A percentile compares a stretch with the other conserved stretches of the same genome.
Evolutionary conservation across 768 basidiomycete species (phyloP).

Genomic region (Harrya chromipes): DNA sequence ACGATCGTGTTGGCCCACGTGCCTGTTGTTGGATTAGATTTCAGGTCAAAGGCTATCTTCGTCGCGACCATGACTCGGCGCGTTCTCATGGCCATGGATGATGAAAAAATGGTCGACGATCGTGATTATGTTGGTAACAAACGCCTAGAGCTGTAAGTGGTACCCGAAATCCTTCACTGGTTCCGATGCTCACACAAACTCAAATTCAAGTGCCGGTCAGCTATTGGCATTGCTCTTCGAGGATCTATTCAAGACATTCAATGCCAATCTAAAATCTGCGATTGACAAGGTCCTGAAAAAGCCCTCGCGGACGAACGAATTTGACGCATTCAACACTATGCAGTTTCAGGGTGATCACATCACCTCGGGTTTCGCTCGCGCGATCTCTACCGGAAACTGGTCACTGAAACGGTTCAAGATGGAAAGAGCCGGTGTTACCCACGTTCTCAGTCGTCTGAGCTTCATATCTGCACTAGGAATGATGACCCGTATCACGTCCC

Average conservation of each 20-base stretch:
- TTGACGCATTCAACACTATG: conserved; percentile 93
- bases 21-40: conserved; percentile 84
- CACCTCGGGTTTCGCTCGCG: conserved; percentile 92
- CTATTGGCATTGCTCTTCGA: conserved; percentile 94
- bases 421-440: conserved; percentile 97
- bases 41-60: conserved; percentile 92
- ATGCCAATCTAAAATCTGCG: conserved; percentile 87
- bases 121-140: conserved; percentile 99
- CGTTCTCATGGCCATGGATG: conserved; percentile 94
- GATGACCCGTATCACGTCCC: conserved; percentile 99
- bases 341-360: conserved; percentile 96
- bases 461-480: conserved; percentile 98
- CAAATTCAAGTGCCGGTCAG: conserved; percentile 81
- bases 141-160: conserved; percentile 87
- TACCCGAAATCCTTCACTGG: conserved; percentile 2
- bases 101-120: conserved; percentile 97
- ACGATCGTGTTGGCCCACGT: conserved; percentile 97
- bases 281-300: conserved; percentile 99
- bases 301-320: conserved; percentile 89
- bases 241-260: conserved; percentile 98
- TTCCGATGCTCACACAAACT: conserved; percentile 9
- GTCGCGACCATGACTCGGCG: conserved; percentile 96
- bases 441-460: conserved; percentile 90
- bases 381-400: conserved; percentile 99
- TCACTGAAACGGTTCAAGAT: conserved; percentile 98